Evolutionary conservation across 805 yeast genomes (phyloP), one percentile per base, ranked within the genome.

Genomic region (Cyberlindnera lachancei): DNA sequence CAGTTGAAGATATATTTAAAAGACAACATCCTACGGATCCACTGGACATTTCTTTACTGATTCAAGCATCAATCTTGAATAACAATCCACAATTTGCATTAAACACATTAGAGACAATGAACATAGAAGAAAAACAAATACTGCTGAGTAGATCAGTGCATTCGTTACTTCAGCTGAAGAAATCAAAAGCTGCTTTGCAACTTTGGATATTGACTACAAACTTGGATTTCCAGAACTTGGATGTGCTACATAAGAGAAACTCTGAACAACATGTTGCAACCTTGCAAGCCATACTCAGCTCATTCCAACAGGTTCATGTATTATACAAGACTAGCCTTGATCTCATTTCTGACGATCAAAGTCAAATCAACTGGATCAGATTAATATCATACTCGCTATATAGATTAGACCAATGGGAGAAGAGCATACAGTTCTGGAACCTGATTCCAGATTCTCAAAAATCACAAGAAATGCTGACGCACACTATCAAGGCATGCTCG

Each of bases 401-500:
- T 25, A 33, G 33, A 36, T 25, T 29, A 19, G 29, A 29, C 4
- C 15, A 20, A 4, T 38, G 36, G 9, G 21, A 23, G 10, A 15
- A 25, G 9, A 31, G 30, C 13, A 20, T 36, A 16, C 21, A 27
- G 11, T 30, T 35, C 4, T 37, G 41, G 41, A 22, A 36, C 9
- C n/a, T 14, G 12, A 25, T 38, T 2, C 25, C 34, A 5, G 12
- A 21, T 6, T 10, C 18, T 3, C 13, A 25, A 6, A 29, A 27
- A 16, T 13, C 38, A 3, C 12, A 30, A 5, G 13, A 19, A 4
- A 23, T 27, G 3, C 24, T 36, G 3, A 28, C 35, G 4, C 38
- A 37, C 15, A 18, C 40, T 2, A 35, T 41, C n/a, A 38, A 26
- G 27, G 41, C 45, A 7, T 31, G 30, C n/a, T 31, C 38, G 4